Evolutionary conservation across 2,329 filamentous ascomycete species (phyloP).

Genomic region (Chaetomium olivaceum): DNA sequence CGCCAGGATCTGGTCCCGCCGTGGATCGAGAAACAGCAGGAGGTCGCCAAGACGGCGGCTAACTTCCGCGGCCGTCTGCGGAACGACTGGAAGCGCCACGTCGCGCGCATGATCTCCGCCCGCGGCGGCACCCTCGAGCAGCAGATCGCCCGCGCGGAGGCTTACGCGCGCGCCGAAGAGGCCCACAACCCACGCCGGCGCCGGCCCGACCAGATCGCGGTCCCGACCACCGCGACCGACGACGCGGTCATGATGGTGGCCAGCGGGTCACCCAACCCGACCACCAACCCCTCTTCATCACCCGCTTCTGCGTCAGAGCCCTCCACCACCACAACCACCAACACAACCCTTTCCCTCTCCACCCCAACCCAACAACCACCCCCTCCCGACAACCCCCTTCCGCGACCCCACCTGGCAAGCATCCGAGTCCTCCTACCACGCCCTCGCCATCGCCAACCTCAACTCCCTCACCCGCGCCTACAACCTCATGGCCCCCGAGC

Average conservation of each 20-base stretch:
- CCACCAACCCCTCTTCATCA: neutral
- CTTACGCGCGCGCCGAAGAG: conserved; percentile 74
- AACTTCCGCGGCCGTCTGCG: conserved; percentile 74
- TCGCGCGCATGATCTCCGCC: conserved; percentile 74
- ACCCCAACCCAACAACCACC: neutral
- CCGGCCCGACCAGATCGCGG: conserved; percentile 49
- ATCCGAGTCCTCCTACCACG: conserved; percentile 73
- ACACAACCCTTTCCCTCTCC: neutral
- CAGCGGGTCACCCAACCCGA: neutral
- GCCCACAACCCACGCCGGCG: conserved; percentile 59
- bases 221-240: conserved; percentile 50
- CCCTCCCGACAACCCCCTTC: conserved; percentile 51
- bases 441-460: conserved; percentile 72
- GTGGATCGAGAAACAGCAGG: conserved; percentile 99
- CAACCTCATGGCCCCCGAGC: conserved; percentile 89
- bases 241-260: conserved; percentile 51
- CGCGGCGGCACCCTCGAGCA: conserved; percentile 71
- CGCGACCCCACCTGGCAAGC: conserved; percentile 76
- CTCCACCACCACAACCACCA: neutral
- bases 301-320: too few species aligned
- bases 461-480: conserved; percentile 83
- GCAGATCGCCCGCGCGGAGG: conserved; percentile 70
- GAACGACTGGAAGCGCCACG: conserved; percentile 82
- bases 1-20: conserved; percentile 92
- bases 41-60: conserved; percentile 68